These are phyloP conservation scores for Platanus orientalis DNA, from an alignment of 164 flowering plant species.

Conservation along the genomic window DNA sequence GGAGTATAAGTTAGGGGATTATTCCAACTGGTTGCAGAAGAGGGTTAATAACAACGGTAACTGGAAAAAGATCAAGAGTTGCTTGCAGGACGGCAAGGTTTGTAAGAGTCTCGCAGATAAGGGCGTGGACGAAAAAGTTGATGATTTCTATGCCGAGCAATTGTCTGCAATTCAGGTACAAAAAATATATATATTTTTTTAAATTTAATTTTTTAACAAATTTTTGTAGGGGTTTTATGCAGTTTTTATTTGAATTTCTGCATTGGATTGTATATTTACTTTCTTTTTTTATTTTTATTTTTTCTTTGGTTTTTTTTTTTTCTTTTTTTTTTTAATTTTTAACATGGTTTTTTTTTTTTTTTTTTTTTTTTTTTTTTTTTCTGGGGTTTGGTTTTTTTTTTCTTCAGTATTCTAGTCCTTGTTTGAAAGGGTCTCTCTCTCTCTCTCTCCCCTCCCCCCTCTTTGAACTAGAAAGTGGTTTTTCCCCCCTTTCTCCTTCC, in stretches of 20 bases:
- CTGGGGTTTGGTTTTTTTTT: neutral
- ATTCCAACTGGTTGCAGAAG: conserved; percentile 66
- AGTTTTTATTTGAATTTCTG: too few species aligned
- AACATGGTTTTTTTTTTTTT: neutral
- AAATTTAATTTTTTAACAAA: neutral
- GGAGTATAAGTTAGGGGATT: conserved; percentile 62
- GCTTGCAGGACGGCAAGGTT: conserved; percentile 46
- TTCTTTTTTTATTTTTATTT: too few species aligned
- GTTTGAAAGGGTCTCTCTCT: too few species aligned
- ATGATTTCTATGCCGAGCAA: conserved; percentile 28
- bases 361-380: neutral
- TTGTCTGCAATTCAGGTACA: conserved; percentile 59
- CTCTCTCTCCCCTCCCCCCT: too few species aligned
- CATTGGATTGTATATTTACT: too few species aligned
- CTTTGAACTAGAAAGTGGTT: neutral
- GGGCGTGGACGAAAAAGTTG: conserved; percentile 5
- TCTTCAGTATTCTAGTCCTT: neutral
- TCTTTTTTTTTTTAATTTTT: neutral
- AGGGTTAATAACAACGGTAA: conserved; percentile 37
- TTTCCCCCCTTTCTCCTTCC: too few species aligned
- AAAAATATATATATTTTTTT: neutral
- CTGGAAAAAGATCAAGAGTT: conserved; percentile 58
- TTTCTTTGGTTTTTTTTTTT: neutral
- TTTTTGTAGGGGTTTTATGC: neutral
- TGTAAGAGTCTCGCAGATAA: conserved; percentile 29